Base-by-base conservation (phyloP, 129 eudicot species). In the Artemisia argyi region DNA sequence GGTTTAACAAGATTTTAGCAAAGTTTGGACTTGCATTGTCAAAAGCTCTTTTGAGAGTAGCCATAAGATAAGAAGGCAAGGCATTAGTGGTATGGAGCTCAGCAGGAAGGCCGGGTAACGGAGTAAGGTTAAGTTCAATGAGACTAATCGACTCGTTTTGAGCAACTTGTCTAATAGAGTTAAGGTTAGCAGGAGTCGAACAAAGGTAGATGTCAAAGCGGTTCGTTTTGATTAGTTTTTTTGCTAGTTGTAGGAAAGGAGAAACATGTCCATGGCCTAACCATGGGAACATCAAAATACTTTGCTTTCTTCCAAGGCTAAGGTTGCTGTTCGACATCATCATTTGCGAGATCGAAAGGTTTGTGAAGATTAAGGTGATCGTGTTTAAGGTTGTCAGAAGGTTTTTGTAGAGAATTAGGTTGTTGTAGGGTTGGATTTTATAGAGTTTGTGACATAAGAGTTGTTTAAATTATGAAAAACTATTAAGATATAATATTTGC, bases 251-350 rank as follows among this genome's bases (percentile, higher is more conserved):
- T 24, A 79, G 52, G 76, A 73, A 79, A 10, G 79, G 83, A 3
- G 83, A 79, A 59, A 79, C 54, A 65, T 79, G 83, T 1, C 83
- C 83, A 42, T 79, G 83, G 66, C 75, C 79, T 75, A 63, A 35
- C 68, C 51, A 63, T 39, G 68, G 68, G 48, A 63, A 63, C 51
- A 63, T 32, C 13, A n/a, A 63, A 35, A 39, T 2, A n/a, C 12
- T 63, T 3, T 63, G 49, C 68, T 63, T 62, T 62, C 20, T 62
- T 26, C 35, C 3, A 2, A 13, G 56, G 56, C 11, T 51, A 7
- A 35, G 10, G 56, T 16, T 51, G 16, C 1, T 13, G 2, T 1
- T 51, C 7, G 16, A 12, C 16, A 13, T 51, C 17, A 13, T 51
- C 17, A 7, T 51, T 24, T 22, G 5, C 11, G 11, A 20, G 11